These are phyloP conservation scores for Asterochloris erici DNA, from an alignment of 139 green algal species.

Conservation along the genomic window DNA sequence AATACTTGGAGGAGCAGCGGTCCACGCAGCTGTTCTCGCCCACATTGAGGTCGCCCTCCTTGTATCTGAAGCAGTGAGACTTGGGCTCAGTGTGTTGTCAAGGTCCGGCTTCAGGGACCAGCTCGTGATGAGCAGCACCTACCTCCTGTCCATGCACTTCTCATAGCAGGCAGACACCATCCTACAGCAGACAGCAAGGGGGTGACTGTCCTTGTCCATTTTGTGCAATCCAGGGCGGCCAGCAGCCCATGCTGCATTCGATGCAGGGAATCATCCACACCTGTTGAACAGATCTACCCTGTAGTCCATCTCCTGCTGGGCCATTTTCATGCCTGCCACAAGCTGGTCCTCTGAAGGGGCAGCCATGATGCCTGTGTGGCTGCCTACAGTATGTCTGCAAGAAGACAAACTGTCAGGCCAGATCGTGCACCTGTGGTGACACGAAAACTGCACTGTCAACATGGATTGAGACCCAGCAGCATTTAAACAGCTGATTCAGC, in stretches of 20 bases:
- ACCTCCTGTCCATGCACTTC: conserved; percentile 83
- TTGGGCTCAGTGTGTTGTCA: not conserved
- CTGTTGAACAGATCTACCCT: conserved; percentile 90
- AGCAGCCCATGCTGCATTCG: not conserved
- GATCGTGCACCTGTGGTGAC: too few relatives aligned
- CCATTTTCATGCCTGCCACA: conserved; percentile 59
- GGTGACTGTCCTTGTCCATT: not conserved
- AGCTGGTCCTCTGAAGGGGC: conserved; percentile 6
- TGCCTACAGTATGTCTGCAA: too few relatives aligned
- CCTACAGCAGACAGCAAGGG: conserved; percentile 46
- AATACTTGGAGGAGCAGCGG: conserved; percentile 94
- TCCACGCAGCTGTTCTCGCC: conserved; percentile 96
- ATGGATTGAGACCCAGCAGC: too few relatives aligned
- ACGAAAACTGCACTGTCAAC: too few relatives aligned
- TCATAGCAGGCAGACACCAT: conserved; percentile 84
- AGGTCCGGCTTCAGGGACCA: not conserved
- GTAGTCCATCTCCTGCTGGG: conserved; percentile 91
- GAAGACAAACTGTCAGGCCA: too few relatives aligned
- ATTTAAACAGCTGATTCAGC: too few relatives aligned
- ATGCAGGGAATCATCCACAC: conserved; percentile 23
- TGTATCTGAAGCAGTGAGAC: conserved; percentile 69
- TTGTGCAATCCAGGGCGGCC: not conserved
- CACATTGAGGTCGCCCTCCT: conserved; percentile 90
- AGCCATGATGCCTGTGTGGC: conserved; percentile 1
- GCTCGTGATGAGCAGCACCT: conserved; percentile 14